Evolutionary conservation across 108 stramenopile species (phyloP).

Genomic region (Cyclotella cryptica): DNA sequence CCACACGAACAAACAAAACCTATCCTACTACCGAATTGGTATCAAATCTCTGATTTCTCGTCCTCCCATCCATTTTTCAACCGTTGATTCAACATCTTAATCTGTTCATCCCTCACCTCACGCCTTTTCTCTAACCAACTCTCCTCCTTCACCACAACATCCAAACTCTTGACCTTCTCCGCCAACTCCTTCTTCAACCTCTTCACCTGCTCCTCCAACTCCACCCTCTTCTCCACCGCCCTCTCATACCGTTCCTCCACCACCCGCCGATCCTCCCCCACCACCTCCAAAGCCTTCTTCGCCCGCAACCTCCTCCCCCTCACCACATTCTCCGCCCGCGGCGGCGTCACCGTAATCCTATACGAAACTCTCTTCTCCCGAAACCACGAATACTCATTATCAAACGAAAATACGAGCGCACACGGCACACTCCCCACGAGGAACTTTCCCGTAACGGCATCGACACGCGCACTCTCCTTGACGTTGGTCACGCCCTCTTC

Average conservation of each 20-base stretch:
- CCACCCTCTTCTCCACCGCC: constrained; percentile 45
- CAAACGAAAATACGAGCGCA: constrained; percentile 76
- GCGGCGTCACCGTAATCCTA: constrained; percentile 79
- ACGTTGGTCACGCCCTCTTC: constrained; percentile 87
- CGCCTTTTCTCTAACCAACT: constrained; percentile 66
- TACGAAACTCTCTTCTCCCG: constrained; percentile 86
- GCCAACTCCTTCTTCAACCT: constrained; percentile 63
- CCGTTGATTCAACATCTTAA: constrained; percentile 57
- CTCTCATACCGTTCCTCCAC: constrained; percentile 51
- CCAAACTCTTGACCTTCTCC: constrained; percentile 64
- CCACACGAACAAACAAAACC: background rate
- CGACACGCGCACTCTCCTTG: constrained; percentile 78
- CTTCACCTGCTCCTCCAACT: constrained; percentile 57
- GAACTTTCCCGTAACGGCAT: constrained; percentile 84
- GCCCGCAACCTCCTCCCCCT: constrained; percentile 80
- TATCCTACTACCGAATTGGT: background rate
- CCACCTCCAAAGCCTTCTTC: constrained; percentile 71
- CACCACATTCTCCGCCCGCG: constrained; percentile 60
- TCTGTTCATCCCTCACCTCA: constrained; percentile 68
- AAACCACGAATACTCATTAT: constrained; percentile 92
- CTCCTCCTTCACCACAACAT: constrained; percentile 69
- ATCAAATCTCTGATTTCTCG: constrained; percentile 55
- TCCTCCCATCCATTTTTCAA: constrained; percentile 81
- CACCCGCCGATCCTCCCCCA: constrained; percentile 60
- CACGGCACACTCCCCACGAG: constrained; percentile 88